Conservation (phyloP, 345 rosid genomes). For the Odontarrhena argentea region DNA sequence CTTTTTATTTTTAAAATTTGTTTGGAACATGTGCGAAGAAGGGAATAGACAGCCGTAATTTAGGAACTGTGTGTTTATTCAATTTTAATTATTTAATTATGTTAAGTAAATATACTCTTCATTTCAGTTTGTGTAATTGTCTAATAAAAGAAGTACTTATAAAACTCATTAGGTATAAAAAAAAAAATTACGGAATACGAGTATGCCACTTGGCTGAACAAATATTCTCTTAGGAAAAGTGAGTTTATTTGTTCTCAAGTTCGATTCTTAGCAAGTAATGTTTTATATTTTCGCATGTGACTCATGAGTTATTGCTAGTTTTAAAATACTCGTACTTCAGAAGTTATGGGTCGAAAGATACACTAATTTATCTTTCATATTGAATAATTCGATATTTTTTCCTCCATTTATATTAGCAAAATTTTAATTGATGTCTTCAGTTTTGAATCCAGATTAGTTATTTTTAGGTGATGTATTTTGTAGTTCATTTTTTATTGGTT, state of each 20-base stretch:
- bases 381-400: too few species aligned
- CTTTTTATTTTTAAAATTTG: constrained; percentile 23
- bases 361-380: too few species aligned
- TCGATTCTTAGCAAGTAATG: not conserved
- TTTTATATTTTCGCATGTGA: not conserved
- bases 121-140: constrained; percentile 15
- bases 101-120: constrained; percentile 4
- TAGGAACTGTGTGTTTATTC: constrained; percentile 34
- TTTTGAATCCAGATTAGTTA: too few species aligned
- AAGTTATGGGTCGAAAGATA: too few species aligned
- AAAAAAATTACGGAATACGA: constrained; percentile 15
- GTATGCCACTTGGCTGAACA: constrained; percentile 30
- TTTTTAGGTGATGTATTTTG: too few species aligned
- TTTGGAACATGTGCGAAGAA: constrained; percentile 43
- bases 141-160: not conserved
- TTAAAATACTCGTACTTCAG: too few species aligned
- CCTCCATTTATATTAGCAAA: too few species aligned
- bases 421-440: too few species aligned
- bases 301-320: too few species aligned
- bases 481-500: too few species aligned
- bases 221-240: not conserved
- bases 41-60: constrained; percentile 42
- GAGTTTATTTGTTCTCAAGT: constrained; percentile 1
- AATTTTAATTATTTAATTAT: constrained; percentile 8
- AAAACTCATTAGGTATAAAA: constrained; percentile 4